Base-by-base conservation (phyloP, 1,139 yeast genomes). In the Blastobotrys arbuscula region DNA sequence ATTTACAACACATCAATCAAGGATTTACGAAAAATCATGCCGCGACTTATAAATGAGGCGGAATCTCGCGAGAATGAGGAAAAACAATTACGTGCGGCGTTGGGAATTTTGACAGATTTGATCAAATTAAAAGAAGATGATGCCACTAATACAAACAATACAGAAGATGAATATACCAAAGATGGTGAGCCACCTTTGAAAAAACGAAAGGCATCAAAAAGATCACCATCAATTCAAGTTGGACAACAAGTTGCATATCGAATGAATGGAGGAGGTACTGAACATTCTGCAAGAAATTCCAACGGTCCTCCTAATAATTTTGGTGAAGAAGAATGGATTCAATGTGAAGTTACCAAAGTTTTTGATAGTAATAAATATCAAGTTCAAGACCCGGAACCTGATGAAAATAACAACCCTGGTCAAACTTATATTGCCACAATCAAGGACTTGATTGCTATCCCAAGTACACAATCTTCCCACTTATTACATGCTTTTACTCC, bases 331-430 rank as follows among this genome's bases (percentile, higher is more conserved):
- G 98, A 92, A 62, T 94, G 99, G 99, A 89, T 94, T 58, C 96
- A 89, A 64, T 94, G 98, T 70, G 90, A 85, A 59, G 95, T 92
- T 21, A 78, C 84, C 44, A 80, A 79, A 58, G 81, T 92, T 2
- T 69, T 82, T 21, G 97, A 90, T 56, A 94, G 95, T 1, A 70
- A 76, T 23, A 79, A 78, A 63, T 69, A 62, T 48, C 97, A 92
- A 66, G 90, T 94, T 12, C 79, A 88, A 56, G 99, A 94, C 65
- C 97, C 97, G 0, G 98, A 94, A 63, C 98, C 98, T 0, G 98
- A 94, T 61, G 97, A 92, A 61, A 78, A 82, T 59, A 87, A 86
- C 54, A 87, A 89, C 53, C 86, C 94, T 1, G 97, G 97, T 2
- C 95, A 85, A 60, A 75, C 86, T 0, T 94, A 84, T 68, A 84